Conservation (phyloP, 805 yeast genomes). For the Teunomyces tritomae region DNA sequence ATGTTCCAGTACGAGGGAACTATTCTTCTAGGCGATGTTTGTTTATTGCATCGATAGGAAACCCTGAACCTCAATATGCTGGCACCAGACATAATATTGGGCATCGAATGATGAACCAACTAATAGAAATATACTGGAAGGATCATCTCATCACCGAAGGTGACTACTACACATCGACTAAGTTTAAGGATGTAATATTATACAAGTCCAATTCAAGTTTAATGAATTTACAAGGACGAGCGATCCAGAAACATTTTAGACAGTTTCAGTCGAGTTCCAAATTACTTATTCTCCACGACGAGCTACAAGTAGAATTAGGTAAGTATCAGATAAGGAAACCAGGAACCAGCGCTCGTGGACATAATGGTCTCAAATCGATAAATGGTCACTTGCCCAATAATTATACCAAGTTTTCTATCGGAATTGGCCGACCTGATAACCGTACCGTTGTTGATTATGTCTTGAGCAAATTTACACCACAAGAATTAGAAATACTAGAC, state of each 20-base stretch:
- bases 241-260: slow-evolving; percentile 50
- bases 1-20: slow-evolving; percentile 6
- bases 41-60: slow-evolving; percentile 62
- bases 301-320: slow-evolving; percentile 65
- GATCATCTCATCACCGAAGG: slow-evolving; percentile 10
- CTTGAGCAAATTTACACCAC: slow-evolving; percentile 46
- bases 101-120: slow-evolving; percentile 46
- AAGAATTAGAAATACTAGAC: slow-evolving; percentile 44
- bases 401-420: slow-evolving; percentile 69
- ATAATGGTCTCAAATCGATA: slow-evolving; percentile 74
- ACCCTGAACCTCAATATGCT: slow-evolving; percentile 62
- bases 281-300: slow-evolving; percentile 74
- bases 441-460: slow-evolving; percentile 62
- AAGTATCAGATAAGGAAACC: slow-evolving; percentile 59
- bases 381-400: slow-evolving; percentile 44
- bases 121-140: slow-evolving; percentile 24
- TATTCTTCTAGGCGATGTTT: slow-evolving; percentile 12
- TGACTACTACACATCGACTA: slow-evolving; percentile 8
- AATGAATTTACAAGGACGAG: slow-evolving; percentile 74
- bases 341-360: slow-evolving; percentile 71
- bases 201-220: slow-evolving; percentile 52
- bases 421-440: slow-evolving; percentile 68
- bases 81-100: slow-evolving; percentile 81
- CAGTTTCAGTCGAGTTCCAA: slow-evolving; percentile 27
- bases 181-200: slow-evolving; percentile 22